Conservation (phyloP, 2,329 filamentous ascomycete species). For the Stagonosporopsis tanaceti region DNA sequence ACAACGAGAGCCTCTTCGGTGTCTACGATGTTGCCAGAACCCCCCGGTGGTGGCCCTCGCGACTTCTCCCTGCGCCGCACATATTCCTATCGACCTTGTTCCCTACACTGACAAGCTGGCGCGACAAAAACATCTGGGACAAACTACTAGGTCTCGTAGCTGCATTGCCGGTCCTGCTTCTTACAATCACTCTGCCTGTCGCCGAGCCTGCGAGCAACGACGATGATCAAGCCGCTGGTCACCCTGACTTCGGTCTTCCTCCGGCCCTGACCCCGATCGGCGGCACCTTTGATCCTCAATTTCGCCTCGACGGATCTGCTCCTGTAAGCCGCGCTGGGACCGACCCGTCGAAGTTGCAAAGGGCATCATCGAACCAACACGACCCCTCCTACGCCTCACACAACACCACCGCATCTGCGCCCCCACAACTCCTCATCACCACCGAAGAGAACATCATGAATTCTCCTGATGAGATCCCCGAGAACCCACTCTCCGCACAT, state of each 20-base stretch:
- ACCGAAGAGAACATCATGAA: conserved; percentile 45
- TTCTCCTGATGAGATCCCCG: conserved; percentile 48
- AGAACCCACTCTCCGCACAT: conserved; percentile 24
- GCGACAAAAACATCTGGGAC: conserved; percentile 82
- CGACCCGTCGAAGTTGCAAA: conserved; percentile 10
- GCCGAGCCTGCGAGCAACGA: conserved; percentile 72
- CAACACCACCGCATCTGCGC: conserved; percentile 34
- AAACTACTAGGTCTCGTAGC: conserved; percentile 82
- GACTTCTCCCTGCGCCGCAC: conserved; percentile 74
- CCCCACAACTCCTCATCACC: conserved; percentile 40
- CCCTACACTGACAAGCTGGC: conserved; percentile 85
- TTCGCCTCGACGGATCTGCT: conserved; percentile 21
- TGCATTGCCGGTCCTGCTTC: conserved; percentile 86
- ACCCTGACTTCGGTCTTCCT: conserved; percentile 45
- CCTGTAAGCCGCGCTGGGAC: conserved; percentile 7
- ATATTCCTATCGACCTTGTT: conserved; percentile 79
- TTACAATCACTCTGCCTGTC: conserved; percentile 90
- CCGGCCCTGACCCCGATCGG: conserved; percentile 34
- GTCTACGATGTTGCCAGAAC: conserved; percentile 51
- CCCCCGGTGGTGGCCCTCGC: conserved; percentile 83
- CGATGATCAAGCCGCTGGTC: conserved; percentile 32
- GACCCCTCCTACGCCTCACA: conserved; percentile 12
- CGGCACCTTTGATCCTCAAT: conserved; percentile 25
- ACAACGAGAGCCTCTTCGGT: conserved; percentile 54
- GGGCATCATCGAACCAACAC: conserved; percentile 1